phyloP scores from a whole-genome alignment of 306 rosid species.

The Myrica gale region DNA sequence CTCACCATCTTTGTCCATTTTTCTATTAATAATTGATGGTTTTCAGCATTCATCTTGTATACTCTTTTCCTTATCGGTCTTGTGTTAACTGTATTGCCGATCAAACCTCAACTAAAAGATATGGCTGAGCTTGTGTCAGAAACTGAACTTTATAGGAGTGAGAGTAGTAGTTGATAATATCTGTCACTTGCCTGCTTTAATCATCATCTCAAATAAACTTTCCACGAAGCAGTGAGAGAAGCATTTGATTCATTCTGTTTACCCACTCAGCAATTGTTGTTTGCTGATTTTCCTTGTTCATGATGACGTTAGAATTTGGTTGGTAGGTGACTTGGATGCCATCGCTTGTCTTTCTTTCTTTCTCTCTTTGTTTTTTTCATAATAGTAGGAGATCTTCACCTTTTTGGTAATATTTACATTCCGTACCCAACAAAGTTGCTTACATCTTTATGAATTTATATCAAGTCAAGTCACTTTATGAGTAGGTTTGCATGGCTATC shows the following conservation, averaged over 20 bases:
- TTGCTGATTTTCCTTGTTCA: slow-evolving; percentile 12
- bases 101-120: background rate
- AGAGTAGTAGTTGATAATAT: background rate
- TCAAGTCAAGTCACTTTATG: background rate
- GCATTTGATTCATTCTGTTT: slow-evolving; percentile 10
- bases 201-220: background rate
- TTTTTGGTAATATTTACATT: background rate
- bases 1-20: background rate
- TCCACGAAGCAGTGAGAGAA: background rate
- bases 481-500: background rate
- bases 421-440: background rate
- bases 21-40: background rate
- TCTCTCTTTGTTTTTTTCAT: background rate
- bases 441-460: background rate
- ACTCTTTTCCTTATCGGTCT: background rate
- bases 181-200: background rate
- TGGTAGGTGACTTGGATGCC: background rate
- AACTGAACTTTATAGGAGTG: background rate
- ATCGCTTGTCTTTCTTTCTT: background rate
- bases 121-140: background rate
- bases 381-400: background rate
- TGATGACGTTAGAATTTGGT: background rate
- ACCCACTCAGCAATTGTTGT: slow-evolving; percentile 17
- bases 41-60: background rate
- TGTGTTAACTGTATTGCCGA: background rate